Conservation (phyloP, 2,329 filamentous ascomycete genomes). For the Cladophialophora carrionii region DNA sequence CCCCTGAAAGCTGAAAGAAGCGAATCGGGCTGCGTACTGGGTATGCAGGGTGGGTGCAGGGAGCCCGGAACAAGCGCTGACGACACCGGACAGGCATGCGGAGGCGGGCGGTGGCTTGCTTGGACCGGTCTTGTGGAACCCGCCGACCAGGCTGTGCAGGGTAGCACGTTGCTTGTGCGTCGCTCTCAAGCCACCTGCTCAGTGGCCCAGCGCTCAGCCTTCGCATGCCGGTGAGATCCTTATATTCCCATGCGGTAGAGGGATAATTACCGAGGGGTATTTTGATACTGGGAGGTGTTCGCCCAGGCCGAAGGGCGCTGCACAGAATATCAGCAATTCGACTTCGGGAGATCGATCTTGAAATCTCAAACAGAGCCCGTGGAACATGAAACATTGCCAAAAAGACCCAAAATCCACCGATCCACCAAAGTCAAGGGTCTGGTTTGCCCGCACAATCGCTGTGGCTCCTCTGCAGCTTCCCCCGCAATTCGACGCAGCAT, state of each 20-base stretch:
- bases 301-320: background rate
- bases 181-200: background rate
- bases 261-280: background rate
- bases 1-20: conserved; percentile 21
- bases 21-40: conserved; percentile 6
- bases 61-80: conserved; percentile 10
- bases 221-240: background rate
- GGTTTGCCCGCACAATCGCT: background rate
- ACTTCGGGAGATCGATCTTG: background rate
- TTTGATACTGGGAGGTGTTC: background rate
- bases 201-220: background rate
- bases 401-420: background rate
- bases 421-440: background rate
- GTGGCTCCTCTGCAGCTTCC: background rate
- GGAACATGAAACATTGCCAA: background rate
- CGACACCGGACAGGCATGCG: conserved; percentile 10
- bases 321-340: background rate
- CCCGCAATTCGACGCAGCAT: background rate
- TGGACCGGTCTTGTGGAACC: background rate
- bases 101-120: background rate
- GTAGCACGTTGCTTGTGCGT: background rate
- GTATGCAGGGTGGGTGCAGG: too few species aligned
- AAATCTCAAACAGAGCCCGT: background rate
- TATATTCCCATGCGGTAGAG: background rate
- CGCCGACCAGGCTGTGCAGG: background rate